These are phyloP conservation scores for Brettanomyces sp. DNA, from an alignment of 805 yeast genomes.

Conservation along the genomic window DNA sequence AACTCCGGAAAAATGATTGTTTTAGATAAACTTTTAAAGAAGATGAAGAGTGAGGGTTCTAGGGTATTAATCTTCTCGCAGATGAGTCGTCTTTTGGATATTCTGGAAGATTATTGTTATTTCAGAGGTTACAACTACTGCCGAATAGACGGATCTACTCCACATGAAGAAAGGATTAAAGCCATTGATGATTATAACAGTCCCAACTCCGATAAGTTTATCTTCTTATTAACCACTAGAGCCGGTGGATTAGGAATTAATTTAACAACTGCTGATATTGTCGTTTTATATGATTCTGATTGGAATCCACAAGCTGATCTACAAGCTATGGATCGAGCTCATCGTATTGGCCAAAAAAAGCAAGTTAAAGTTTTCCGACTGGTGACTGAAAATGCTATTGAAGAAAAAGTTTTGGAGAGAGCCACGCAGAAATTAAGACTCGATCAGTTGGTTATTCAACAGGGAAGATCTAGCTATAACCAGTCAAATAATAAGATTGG, in stretches of 20 bases:
- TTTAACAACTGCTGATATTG: conserved; percentile 85
- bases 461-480: conserved; percentile 54
- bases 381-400: conserved; percentile 93
- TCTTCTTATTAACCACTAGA: conserved; percentile 82
- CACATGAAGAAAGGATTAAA: conserved; percentile 84
- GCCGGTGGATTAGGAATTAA: conserved; percentile 97
- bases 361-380: conserved; percentile 89
- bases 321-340: conserved; percentile 98
- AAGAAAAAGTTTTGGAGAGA: conserved; percentile 89
- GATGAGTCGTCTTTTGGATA: conserved; percentile 85
- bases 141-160: conserved; percentile 88
- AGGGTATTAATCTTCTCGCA: conserved; percentile 88
- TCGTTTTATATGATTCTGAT: conserved; percentile 81
- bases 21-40: conserved; percentile 70
- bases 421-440: conserved; percentile 90
- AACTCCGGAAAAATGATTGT: conserved; percentile 90
- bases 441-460: conserved; percentile 94
- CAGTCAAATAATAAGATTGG: conserved; percentile 37
- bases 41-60: conserved; percentile 68
- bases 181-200: conserved; percentile 89
- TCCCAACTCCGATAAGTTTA: conserved; percentile 73
- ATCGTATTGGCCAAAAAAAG: conserved; percentile 93
- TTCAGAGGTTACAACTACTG: conserved; percentile 80
- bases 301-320: conserved; percentile 98
- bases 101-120: conserved; percentile 84